Percentiles rank a stretch among this genome's conserved stretches.
Evolutionary conservation across 306 rosid species (phyloP).

Genomic region (Bauhinia variegata): DNA sequence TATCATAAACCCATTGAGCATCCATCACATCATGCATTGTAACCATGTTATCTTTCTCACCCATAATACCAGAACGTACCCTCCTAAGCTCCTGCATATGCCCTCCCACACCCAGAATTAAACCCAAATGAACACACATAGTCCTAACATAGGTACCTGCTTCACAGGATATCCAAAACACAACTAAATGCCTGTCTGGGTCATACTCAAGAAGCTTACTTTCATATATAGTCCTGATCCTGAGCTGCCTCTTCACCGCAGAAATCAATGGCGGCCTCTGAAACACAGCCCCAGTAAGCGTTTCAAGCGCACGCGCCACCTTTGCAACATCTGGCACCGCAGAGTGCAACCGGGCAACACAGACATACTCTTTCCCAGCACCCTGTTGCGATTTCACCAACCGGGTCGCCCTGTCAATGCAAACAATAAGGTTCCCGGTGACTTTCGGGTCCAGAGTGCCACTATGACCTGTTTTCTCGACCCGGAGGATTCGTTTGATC

Average conservation of each 20-base stretch:
- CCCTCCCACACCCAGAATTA: conserved; percentile 81
- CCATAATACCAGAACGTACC: conserved; percentile 80
- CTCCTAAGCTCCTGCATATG: conserved; percentile 94
- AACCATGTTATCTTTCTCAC: conserved; percentile 90
- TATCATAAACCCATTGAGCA: conserved; percentile 82
- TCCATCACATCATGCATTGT: conserved; percentile 90
- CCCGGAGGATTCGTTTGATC: conserved; percentile 79
- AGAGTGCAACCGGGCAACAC: conserved; percentile 75
- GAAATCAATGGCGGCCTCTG: conserved; percentile 84
- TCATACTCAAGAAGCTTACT: conserved; percentile 90
- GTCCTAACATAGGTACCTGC: conserved; percentile 91
- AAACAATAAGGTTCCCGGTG: conserved; percentile 79
- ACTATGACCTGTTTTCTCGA: conserved; percentile 79
- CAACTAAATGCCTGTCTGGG: conserved; percentile 66
- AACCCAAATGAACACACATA: conserved; percentile 81
- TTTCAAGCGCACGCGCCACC: conserved; percentile 75
- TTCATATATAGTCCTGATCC: conserved; percentile 85
- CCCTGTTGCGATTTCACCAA: conserved; percentile 86
- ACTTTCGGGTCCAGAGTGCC: conserved; percentile 91
- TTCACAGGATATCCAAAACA: conserved; percentile 74
- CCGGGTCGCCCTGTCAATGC: conserved; percentile 80
- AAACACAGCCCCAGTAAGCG: conserved; percentile 84
- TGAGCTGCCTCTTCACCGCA: conserved; percentile 84
- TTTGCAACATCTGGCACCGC: conserved; percentile 66
- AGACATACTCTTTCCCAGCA: conserved; percentile 86